phyloP scores from a whole-genome alignment of 768 basidiomycete genomes.

The Kwoniella bestiolae region DNA sequence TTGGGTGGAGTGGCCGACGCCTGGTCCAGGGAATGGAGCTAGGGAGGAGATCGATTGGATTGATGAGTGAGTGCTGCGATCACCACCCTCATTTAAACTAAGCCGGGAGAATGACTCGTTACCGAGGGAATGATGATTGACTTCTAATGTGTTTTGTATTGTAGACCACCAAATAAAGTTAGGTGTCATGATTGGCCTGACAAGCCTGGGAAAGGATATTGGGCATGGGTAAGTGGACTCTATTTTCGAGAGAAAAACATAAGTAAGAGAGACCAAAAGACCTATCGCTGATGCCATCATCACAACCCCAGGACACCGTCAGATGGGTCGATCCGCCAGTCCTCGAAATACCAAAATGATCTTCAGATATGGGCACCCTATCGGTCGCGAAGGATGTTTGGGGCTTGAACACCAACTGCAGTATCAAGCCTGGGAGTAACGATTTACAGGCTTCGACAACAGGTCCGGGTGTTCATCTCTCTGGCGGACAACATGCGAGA shows the following conservation, averaged over 20 bases:
- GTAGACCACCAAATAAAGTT: conserved; percentile 45
- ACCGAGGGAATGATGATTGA: background rate
- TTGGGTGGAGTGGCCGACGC: conserved; percentile 47
- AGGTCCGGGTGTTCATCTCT: too few species aligned
- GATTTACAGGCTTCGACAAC: too few species aligned
- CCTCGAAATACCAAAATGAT: conserved; percentile 24
- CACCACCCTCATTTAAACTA: too few species aligned
- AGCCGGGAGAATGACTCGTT: too few species aligned
- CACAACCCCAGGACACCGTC: conserved; percentile 29
- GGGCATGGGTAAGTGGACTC: conserved; percentile 34
- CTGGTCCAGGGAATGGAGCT: conserved; percentile 1
- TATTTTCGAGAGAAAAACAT: too few species aligned
- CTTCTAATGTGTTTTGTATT: too few species aligned
- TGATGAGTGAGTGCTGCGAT: conserved; percentile 40
- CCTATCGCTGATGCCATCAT: conserved; percentile 7
- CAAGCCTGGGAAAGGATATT: conserved; percentile 48
- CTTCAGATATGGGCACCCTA: too few species aligned
- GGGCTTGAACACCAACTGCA: too few species aligned
- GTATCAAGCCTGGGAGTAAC: too few species aligned
- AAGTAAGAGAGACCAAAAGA: background rate
- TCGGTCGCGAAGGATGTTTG: too few species aligned
- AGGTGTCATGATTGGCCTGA: conserved; percentile 55
- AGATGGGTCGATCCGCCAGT: conserved; percentile 45
- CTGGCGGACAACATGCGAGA: too few species aligned
- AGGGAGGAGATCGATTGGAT: conserved; percentile 40